Evolutionary conservation across 495 filamentous ascomycete genomes (phyloP), one percentile per base, ranked within the genome.

Genomic region (Achaetomiella virescens): DNA sequence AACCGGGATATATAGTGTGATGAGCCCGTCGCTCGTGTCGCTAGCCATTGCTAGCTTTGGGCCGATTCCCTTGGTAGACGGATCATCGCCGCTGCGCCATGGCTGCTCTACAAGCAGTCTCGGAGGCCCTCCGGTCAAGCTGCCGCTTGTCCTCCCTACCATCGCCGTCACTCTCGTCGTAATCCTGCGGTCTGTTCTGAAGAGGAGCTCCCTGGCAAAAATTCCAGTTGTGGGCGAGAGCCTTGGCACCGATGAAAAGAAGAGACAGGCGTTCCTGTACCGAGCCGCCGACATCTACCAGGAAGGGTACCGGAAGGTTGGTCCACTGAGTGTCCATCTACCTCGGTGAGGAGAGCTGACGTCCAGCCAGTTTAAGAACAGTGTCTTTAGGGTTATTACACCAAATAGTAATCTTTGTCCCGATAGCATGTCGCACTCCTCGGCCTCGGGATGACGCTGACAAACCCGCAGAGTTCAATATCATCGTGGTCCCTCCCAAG

Each of bases 271-370:
- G 0, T 73, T 59, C 40, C 50, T 72, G 14, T 52, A 27, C 10
- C 51, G 54, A 11, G 64, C 64, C 0, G 54, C 45, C 15, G 58
- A 63, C 2, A 46, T 73, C 8, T 73, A 73, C 31, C 21, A 46
- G 15, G 64, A 68, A 6, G 71, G 70, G 10, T 73, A 73, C 54
- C 48, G 63, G 1, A 68, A 69, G 57, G 67, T 68, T 15, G 8
- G 58, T 50, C 11, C 36, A n/a, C 20, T 12, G 35, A 6, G 10
- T 11, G 0, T 17, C 18, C 17, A 10, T 14, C 4, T 24, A n/a
- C 1, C 10, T 6, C 2, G 12, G 20, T 17, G 41, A 2, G 14
- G 17, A 29, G 2, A 11, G 17, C 41, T 43, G 12, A 38, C 20
- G 40, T 7, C 14, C 15, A 21, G 7, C 1, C 42, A 71, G 65